Percentiles rank a stretch among this genome's conserved stretches.
Evolutionary conservation across 805 yeast genomes (phyloP).

Genomic region (Pichia cephalocereana): DNA sequence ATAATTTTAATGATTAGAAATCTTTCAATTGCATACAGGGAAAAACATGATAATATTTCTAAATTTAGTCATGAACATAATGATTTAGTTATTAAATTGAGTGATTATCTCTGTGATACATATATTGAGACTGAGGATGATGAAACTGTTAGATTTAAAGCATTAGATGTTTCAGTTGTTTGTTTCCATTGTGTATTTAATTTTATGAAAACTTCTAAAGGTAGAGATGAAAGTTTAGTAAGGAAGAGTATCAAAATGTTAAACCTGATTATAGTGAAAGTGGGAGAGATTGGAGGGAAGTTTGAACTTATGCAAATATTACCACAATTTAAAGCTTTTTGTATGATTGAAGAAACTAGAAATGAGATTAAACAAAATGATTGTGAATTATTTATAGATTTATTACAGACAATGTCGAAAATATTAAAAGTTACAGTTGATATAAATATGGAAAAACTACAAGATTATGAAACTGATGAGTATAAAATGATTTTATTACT

Average conservation of each 20-base stretch:
- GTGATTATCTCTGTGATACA: neutral
- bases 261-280: neutral
- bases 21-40: constrained; percentile 1
- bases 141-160: neutral
- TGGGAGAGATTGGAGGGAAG: neutral
- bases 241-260: neutral
- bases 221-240: neutral
- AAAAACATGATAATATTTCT: neutral
- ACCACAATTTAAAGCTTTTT: constrained; percentile 3
- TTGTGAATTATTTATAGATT: neutral
- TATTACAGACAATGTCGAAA: neutral
- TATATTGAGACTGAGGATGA: neutral
- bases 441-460: neutral
- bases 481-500: neutral
- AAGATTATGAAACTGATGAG: neutral
- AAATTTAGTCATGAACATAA: neutral
- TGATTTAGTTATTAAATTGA: neutral
- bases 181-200: constrained; percentile 7
- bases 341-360: constrained; percentile 1
- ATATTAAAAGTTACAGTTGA: neutral
- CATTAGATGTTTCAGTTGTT: constrained; percentile 4
- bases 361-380: neutral
- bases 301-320: constrained; percentile 4
- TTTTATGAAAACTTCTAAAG: neutral
- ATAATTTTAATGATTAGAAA: constrained; percentile 3